Evolutionary conservation across 192 early-diverging fungal species (phyloP).

Genomic region (Jimgerdemannia flammicorona): DNA sequence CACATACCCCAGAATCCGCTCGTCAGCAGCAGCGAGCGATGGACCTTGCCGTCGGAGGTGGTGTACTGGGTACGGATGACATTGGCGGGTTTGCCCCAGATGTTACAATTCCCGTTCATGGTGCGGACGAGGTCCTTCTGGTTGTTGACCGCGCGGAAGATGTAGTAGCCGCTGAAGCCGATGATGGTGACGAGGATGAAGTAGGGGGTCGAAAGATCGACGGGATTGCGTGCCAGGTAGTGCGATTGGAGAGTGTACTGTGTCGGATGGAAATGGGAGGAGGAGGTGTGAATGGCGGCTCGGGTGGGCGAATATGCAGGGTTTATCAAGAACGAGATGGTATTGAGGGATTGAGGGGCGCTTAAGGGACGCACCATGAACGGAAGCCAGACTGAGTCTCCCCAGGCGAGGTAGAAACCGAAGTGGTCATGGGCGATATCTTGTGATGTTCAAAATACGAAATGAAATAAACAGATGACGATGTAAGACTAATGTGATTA

Average conservation of each 20-base stretch:
- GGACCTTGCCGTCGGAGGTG: slow-evolving; percentile 70
- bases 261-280: background rate
- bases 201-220: slow-evolving; percentile 58
- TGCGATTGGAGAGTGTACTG: slow-evolving; percentile 79
- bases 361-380: slow-evolving; percentile 46
- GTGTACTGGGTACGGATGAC: slow-evolving; percentile 67
- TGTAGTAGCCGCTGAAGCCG: slow-evolving; percentile 70
- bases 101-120: slow-evolving; percentile 67
- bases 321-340: too few species aligned
- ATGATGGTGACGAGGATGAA: slow-evolving; percentile 45
- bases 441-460: slow-evolving; percentile 6
- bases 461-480: background rate
- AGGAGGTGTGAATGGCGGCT: background rate
- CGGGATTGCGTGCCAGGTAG: slow-evolving; percentile 68
- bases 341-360: too few species aligned
- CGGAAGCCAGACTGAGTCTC: slow-evolving; percentile 77
- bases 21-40: slow-evolving; percentile 60
- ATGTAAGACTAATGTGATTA: too few species aligned
- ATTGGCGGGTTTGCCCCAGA: slow-evolving; percentile 76
- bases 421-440: slow-evolving; percentile 86
- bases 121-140: slow-evolving; percentile 73
- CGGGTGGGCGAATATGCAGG: too few species aligned
- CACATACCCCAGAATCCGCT: slow-evolving; percentile 74
- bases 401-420: slow-evolving; percentile 84
- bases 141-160: slow-evolving; percentile 77